Base-by-base conservation (phyloP, 106 monocot species). In the Amphibolis antarctica region DNA sequence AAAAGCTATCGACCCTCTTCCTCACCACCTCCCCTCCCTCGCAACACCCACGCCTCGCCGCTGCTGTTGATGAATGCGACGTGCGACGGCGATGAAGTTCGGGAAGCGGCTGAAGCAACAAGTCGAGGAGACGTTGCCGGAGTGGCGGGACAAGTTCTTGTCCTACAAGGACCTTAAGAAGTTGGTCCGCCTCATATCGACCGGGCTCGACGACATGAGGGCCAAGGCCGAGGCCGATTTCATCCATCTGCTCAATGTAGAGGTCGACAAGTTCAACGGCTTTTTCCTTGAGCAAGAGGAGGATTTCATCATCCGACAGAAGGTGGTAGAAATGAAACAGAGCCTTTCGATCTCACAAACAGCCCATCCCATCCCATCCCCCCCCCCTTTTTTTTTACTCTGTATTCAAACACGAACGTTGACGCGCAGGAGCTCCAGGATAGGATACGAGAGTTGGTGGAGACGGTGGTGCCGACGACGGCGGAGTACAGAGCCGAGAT, bases 251-350 rank as follows among this genome's bases (percentile, higher is more conserved):
- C 79, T 93, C 42, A 63, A 93, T 48, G 71, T 69, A 4, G 89
- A 89, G 75, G 59, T 93, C 63, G 78, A 86, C 30, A 86, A 86
- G 83, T 79, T 93, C 68, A 93, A 93, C 62, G 60, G 49, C 22
- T 93, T 93, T 79, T 93, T 89, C 71, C 42, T 80, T 7, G 91
- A 91, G 65, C 80, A 79, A 70, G 91, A 91, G 60, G 91, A 91
- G 59, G 85, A 83, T n/a, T 88, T 89, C 73, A 53, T 89, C 67
- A 93, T 93, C 29, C 45, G 73, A 14, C 88, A 75, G 36, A 83
- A 62, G 80, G 86, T n/a, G n/a, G n/a, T 88, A 51, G 18, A 27
- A 5, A 5, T 12, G 9, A n/a, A n/a, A n/a, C n/a, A n/a, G n/a
- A n/a, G n/a, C n/a, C n/a, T n/a, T n/a, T n/a, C n/a, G n/a, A n/a